phyloP scores from a whole-genome alignment of 192 early-diverging fungal genomes.

The Backusella liffmaniae region DNA sequence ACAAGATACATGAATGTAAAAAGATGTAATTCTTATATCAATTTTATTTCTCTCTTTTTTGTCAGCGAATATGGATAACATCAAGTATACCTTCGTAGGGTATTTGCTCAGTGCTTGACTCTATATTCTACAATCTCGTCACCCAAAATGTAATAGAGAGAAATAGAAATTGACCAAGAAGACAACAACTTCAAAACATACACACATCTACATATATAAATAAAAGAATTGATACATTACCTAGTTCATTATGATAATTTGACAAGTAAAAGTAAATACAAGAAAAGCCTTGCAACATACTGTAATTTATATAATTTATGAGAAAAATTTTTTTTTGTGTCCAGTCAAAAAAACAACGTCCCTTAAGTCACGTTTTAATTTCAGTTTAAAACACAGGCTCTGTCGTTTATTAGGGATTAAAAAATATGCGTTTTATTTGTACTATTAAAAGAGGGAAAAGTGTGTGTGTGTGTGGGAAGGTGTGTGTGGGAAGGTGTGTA shows the following conservation, averaged over 20 bases:
- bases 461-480: not conserved
- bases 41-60: conserved; percentile 8
- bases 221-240: not conserved
- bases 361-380: not conserved
- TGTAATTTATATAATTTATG: not conserved
- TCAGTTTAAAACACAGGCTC: not conserved
- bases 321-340: not conserved
- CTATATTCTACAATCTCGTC: conserved; percentile 21
- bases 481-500: not conserved
- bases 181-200: not conserved
- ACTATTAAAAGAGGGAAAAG: not conserved
- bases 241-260: not conserved
- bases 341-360: conserved; percentile 1
- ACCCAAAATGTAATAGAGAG: conserved; percentile 8
- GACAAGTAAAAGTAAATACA: not conserved
- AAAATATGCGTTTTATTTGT: conserved; percentile 2
- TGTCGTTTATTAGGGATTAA: not conserved
- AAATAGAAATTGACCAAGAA: not conserved
- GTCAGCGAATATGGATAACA: conserved; percentile 17
- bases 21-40: not conserved
- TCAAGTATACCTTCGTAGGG: conserved; percentile 15
- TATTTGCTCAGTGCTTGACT: conserved; percentile 20
- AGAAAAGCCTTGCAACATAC: not conserved
- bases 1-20: not conserved
- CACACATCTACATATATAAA: not conserved